Evolutionary conservation across 768 basidiomycete species (phyloP), one percentile per base, ranked within the genome.

Genomic region (Calvatia gigantea): DNA sequence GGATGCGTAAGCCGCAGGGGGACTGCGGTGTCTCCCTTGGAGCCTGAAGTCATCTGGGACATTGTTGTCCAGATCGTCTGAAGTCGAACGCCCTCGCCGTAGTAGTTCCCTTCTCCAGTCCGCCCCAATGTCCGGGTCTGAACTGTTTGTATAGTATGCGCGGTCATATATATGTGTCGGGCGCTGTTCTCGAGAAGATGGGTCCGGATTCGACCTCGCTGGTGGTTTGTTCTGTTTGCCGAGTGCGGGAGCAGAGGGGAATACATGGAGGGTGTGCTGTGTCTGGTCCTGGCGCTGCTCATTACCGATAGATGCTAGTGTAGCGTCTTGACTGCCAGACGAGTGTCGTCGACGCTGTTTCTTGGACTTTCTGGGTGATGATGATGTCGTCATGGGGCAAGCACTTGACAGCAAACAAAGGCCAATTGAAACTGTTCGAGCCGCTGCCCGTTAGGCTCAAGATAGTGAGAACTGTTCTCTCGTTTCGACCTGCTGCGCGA

Each of bases 1-100:
- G 0, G 89, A 91, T 4, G 86, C 78, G 62, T 91, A 91, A 0
- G 83, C 75, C 23, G 84, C 70, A 11, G 80, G 81, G 31, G 44
- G 45, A 39, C 33, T 55, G 29, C n/a, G 54, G 41, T 25, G 37
- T 7, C 32, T 35, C 23, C 11, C 53, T 46, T 28, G 53, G 38
- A 54, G 29, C 33, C 32, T 28, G 27, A 47, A 31, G 33, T 41
- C n/a, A n/a, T 27, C 29, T 32, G 35, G 28, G 21, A n/a, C 19
- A 39, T 11, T 25, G 32, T 14, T 19, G 38, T 11, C 33, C 27
- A 28, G 51, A 32, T 8, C 45, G 41, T 55, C 45, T 14, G 54
- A 47, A 11, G 45, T 48, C 15, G 44, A 47, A 14, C 45, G 44
- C 23, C 35, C 25, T 21, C 54, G 47, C 7, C 37, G 45, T n/a